These are phyloP conservation scores for Phoma sp. DNA, from an alignment of 2,329 filamentous ascomycete species.

Conservation along the genomic window DNA sequence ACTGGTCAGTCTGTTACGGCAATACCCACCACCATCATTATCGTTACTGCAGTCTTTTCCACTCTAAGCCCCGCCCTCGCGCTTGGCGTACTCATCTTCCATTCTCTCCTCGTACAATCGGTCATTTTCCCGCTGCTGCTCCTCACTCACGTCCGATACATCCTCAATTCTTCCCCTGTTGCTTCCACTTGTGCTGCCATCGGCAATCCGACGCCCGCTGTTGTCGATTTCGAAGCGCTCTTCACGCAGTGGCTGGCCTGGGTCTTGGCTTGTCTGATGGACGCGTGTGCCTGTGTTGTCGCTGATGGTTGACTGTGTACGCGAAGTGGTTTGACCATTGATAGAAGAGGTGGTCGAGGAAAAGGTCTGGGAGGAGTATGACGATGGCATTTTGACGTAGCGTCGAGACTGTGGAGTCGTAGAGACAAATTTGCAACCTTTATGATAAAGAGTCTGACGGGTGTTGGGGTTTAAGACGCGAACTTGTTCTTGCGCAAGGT, in stretches of 20 bases:
- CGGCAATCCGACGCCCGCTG: slow-evolving; percentile 25
- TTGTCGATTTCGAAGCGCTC: slow-evolving; percentile 36
- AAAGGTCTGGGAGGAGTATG: slow-evolving; percentile 35
- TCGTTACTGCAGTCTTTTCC: too few relatives aligned
- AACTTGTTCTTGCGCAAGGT: not conserved
- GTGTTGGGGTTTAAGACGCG: not conserved
- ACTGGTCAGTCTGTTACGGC: too few relatives aligned
- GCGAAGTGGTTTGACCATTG: slow-evolving; percentile 39
- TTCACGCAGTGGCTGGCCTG: slow-evolving; percentile 32
- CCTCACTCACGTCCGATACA: slow-evolving; percentile 34
- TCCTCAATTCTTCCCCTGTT: slow-evolving; percentile 34
- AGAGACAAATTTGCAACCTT: too few relatives aligned
- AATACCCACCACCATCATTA: too few relatives aligned
- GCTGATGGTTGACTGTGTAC: slow-evolving; percentile 30
- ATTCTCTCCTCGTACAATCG: slow-evolving; percentile 48
- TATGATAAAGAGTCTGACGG: not conserved
- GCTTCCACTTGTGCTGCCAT: slow-evolving; percentile 6
- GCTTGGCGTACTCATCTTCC: slow-evolving; percentile 50
- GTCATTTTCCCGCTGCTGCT: slow-evolving; percentile 42
- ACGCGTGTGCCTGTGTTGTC: slow-evolving; percentile 39
- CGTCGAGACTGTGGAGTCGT: not conserved
- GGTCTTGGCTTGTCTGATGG: slow-evolving; percentile 34
- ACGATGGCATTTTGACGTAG: slow-evolving; percentile 18
- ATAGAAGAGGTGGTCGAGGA: slow-evolving; percentile 31
- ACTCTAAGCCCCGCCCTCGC: slow-evolving; percentile 45